A percentile compares a stretch with the other conserved stretches of the same genome.
Evolutionary conservation across 2,329 filamentous ascomycete genomes (phyloP).

Genomic region (Cadophora gregata): DNA sequence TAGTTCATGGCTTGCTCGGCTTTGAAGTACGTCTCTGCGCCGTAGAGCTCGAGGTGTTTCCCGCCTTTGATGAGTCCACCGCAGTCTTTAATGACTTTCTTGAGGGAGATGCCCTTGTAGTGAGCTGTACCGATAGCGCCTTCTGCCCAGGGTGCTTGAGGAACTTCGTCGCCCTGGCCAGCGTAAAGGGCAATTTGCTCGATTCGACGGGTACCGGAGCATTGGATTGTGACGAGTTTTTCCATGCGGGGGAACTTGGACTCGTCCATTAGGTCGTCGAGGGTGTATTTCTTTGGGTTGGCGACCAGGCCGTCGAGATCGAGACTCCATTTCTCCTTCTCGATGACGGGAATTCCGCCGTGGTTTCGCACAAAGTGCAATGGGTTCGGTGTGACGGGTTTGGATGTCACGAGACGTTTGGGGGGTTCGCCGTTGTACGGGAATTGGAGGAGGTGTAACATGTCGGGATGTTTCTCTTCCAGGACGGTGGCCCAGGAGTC

Average conservation of each 20-base stretch:
- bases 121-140: slow-evolving; percentile 71
- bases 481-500: slow-evolving; percentile 63
- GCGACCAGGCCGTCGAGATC: slow-evolving; percentile 66
- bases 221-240: slow-evolving; percentile 68
- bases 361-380: slow-evolving; percentile 76
- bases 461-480: slow-evolving; percentile 63
- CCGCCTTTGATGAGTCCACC: slow-evolving; percentile 62
- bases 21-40: slow-evolving; percentile 78
- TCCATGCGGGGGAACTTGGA: slow-evolving; percentile 62
- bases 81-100: slow-evolving; percentile 73
- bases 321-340: slow-evolving; percentile 59
- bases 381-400: slow-evolving; percentile 63
- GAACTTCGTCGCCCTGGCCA: slow-evolving; percentile 68
- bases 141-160: slow-evolving; percentile 61
- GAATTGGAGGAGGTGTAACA: slow-evolving; percentile 67
- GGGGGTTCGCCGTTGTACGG: slow-evolving; percentile 70
- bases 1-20: slow-evolving; percentile 70
- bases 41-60: slow-evolving; percentile 71
- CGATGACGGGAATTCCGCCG: slow-evolving; percentile 71
- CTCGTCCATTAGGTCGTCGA: slow-evolving; percentile 67
- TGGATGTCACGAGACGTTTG: slow-evolving; percentile 58
- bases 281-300: slow-evolving; percentile 59
- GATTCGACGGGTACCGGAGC: slow-evolving; percentile 70
- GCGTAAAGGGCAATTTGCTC: slow-evolving; percentile 71
- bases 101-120: slow-evolving; percentile 68